Conservation (phyloP, 495 filamentous ascomycete genomes). For the Thermothielavioides terrestris region DNA sequence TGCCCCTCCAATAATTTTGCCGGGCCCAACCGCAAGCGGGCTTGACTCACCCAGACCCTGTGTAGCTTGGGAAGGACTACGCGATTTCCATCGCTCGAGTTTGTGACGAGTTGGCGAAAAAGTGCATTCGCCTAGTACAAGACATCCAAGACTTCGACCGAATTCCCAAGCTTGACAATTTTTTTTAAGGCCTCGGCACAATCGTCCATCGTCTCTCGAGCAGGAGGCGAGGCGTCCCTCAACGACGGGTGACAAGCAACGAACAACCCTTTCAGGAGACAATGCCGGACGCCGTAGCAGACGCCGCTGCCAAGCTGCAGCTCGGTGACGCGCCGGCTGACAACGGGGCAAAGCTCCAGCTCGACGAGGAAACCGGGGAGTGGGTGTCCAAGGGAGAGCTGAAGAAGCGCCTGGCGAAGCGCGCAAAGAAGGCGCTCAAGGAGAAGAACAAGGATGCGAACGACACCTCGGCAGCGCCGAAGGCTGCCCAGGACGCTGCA, state of each 20-base stretch:
- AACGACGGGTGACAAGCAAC: neutral
- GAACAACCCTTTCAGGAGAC: neutral
- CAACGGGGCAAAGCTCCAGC: conserved; percentile 47
- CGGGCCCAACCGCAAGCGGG: neutral
- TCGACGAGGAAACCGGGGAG: conserved; percentile 58
- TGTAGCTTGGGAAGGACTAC: no score
- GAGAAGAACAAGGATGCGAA: conserved; percentile 36
- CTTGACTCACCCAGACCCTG: conserved; percentile 8
- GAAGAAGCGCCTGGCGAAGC: conserved; percentile 56
- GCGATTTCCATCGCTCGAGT: no score
- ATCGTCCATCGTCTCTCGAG: no score
- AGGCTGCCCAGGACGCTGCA: conserved; percentile 20
- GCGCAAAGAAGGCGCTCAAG: conserved; percentile 50
- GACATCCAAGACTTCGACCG: no score
- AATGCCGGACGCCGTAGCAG: conserved; percentile 51
- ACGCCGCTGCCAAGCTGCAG: conserved; percentile 48
- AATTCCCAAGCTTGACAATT: no score
- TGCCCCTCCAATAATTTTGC: conserved; percentile 17
- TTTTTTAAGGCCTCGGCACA: no score
- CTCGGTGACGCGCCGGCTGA: conserved; percentile 48
- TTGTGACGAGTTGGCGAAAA: no score
- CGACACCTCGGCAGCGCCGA: neutral
- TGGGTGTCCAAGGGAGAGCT: conserved; percentile 58
- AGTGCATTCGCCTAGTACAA: no score
- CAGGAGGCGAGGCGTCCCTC: no score